These are phyloP conservation scores for Allantophomopsis cytisporea DNA, from an alignment of 2,329 filamentous ascomycete genomes.

Conservation along the genomic window DNA sequence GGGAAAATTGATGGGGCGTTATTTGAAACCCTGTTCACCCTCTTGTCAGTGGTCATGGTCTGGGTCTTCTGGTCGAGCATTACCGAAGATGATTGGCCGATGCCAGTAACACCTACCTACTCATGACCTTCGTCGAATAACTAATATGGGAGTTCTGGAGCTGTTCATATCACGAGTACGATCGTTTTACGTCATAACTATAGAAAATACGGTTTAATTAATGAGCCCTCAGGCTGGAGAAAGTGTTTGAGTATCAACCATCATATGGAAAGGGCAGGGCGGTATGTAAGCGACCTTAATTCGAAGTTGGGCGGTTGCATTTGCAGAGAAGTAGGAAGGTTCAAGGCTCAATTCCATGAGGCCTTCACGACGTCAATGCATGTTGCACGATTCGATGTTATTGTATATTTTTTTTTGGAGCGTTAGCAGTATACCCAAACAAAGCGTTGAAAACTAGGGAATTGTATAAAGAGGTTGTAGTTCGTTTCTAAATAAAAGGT, in stretches of 20 bases:
- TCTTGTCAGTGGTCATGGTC: constrained; percentile 67
- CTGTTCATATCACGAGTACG: no score
- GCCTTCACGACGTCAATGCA: constrained; percentile 1
- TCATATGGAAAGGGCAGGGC: no score
- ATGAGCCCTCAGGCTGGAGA: no score
- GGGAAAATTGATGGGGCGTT: constrained; percentile 87
- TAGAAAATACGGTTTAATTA: no score
- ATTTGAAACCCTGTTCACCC: constrained; percentile 87
- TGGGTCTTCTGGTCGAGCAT: constrained; percentile 99
- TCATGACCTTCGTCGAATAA: constrained; percentile 8
- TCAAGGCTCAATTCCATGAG: no score
- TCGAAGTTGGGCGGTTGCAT: no score
- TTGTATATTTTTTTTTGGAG: constrained; percentile 13
- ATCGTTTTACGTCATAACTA: no score
- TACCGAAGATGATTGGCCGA: constrained; percentile 95
- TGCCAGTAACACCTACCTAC: constrained; percentile 23
- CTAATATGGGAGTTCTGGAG: not conserved
- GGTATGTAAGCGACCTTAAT: no score
- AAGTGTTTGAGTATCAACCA: no score
- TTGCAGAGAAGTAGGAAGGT: no score
- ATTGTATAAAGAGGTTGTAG: not conserved
- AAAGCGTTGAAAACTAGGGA: constrained; percentile 1
- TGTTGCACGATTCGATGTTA: constrained; percentile 5
- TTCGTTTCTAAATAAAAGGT: no score
- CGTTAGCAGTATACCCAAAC: constrained; percentile 17